Evolutionary conservation across 1,139 yeast species (phyloP), one percentile per base, ranked within the genome.

Genomic region (Geotrichum siamense): DNA sequence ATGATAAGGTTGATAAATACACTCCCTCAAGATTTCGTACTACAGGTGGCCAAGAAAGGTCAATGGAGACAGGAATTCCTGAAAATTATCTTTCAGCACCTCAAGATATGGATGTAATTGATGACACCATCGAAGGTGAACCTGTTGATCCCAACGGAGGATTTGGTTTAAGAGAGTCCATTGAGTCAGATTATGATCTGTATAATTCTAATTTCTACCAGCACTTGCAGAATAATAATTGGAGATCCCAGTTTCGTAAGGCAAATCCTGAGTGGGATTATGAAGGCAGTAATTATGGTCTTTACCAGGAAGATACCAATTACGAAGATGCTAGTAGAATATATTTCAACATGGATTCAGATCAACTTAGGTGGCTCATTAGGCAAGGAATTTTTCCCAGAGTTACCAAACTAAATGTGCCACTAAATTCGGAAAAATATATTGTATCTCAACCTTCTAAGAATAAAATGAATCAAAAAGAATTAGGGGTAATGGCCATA

Each of bases 131-230:
- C 12, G 41, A 38, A 27, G 34, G 41, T 15, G 34, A 8, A 12
- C 41, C 41, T 13, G 12, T 29, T 5, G 41, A 38, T 28, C 41
- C 41, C 5, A 38, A 38, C 26, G 41, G 41, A 8, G 41, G 41
- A 3, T 27, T 27, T 17, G 34, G 22, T 26, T 15, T 38, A 6
- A 15, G 32, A 5, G 17, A 38, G 12, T 33, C 19, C 19, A 19
- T 25, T 17, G 30, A 19, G 5, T 23, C n/a, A 3, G 19, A 36
- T 12, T 19, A 23, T 15, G 39, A 36, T 16, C 17, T 8, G 26
- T 10, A 6, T 23, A 8, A 6, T 6, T 23, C 6, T 23, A 10
- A 23, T 23, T 5, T 8, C 32, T 28, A 12, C 15, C 27, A 12
- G 27, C 27, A 9, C 27, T n/a, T n/a, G n/a, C 26, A 23, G 9